These are phyloP conservation scores for Flagelloscypha sp. DNA, from an alignment of 768 basidiomycete genomes.

Conservation along the genomic window DNA sequence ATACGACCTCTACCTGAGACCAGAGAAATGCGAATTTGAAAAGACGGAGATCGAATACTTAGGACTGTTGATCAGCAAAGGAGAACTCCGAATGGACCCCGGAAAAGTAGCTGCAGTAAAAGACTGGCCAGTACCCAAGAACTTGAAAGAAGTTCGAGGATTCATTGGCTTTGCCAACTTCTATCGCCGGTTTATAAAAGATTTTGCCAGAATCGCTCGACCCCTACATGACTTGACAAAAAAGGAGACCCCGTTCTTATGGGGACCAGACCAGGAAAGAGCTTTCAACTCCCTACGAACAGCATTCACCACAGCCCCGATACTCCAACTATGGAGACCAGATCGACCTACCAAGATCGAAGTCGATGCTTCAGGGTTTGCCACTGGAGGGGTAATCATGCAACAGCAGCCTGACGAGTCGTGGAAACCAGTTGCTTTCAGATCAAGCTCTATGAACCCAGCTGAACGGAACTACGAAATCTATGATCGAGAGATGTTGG, in stretches of 20 bases:
- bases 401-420: conserved; percentile 1
- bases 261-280: neutral
- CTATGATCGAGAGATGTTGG: conserved; percentile 30
- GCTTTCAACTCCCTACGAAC: conserved; percentile 7
- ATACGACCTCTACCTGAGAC: conserved; percentile 9
- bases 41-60: conserved; percentile 8
- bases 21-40: conserved; percentile 15
- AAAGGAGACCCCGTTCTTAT: too few species aligned
- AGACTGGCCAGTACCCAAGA: conserved; percentile 18
- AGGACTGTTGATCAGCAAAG: conserved; percentile 12
- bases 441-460: conserved; percentile 12
- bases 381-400: conserved; percentile 5
- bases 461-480: conserved; percentile 29
- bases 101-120: conserved; percentile 18
- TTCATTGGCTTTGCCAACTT: conserved; percentile 24
- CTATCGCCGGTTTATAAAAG: conserved; percentile 11
- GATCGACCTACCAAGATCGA: conserved; percentile 2
- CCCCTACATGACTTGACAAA: too few species aligned
- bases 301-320: conserved; percentile 10
- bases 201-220: conserved; percentile 14
- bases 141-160: conserved; percentile 15
- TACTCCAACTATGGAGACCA: conserved; percentile 6
- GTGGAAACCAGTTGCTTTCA: conserved; percentile 20
- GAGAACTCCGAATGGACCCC: conserved; percentile 18
- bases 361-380: conserved; percentile 11